Evolutionary conservation across 306 rosid genomes (phyloP).

Genomic region (Vigna nakashimae): DNA sequence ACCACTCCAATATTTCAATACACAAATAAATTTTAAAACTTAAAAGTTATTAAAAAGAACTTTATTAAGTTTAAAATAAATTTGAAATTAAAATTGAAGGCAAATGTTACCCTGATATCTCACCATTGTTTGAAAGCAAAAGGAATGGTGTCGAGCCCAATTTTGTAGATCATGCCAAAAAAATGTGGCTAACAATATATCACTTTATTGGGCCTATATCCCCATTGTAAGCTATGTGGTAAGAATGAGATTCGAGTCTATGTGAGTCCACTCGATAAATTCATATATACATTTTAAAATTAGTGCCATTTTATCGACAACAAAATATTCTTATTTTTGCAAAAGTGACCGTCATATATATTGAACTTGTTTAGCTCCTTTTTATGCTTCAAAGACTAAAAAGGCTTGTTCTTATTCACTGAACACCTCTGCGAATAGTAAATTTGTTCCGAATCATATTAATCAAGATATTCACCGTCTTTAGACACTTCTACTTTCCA

Average conservation of each 20-base stretch:
- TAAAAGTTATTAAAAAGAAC: neutral
- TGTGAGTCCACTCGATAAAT: constrained; percentile 17
- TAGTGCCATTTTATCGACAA: neutral
- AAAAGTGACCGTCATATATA: neutral
- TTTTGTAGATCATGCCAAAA: neutral
- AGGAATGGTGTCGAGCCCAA: neutral
- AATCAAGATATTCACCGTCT: neutral
- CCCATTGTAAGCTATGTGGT: neutral
- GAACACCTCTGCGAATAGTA: constrained; percentile 2
- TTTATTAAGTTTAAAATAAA: neutral
- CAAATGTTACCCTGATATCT: neutral
- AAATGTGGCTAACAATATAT: neutral
- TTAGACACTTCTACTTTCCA: constrained; percentile 5
- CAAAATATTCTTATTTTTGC: neutral
- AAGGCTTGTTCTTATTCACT: constrained; percentile 21
- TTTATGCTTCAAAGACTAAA: neutral
- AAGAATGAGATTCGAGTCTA: neutral
- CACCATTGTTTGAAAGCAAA: neutral
- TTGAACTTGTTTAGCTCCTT: neutral
- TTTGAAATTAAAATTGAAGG: neutral
- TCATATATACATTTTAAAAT: neutral
- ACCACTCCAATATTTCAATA: neutral
- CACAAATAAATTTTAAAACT: neutral
- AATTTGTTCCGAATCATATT: constrained; percentile 4
- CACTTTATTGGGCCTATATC: constrained; percentile 2